Conservation (phyloP, 176 grass and related monocot species). For the Zoysia pacifica region DNA sequence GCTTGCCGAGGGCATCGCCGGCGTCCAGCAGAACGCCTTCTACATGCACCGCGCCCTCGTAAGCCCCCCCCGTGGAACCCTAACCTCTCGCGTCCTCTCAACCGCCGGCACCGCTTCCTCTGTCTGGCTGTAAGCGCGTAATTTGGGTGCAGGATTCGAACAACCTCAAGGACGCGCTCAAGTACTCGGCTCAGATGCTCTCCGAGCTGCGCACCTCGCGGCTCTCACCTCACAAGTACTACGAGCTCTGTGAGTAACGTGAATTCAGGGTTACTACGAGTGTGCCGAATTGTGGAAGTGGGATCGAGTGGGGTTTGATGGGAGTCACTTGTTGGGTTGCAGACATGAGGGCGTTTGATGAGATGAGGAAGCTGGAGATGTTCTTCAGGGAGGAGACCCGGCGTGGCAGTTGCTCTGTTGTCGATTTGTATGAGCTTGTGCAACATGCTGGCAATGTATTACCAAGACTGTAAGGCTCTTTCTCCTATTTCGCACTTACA, state of each 20-base stretch:
- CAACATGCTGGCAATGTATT: constrained; percentile 94
- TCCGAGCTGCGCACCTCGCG: constrained; percentile 95
- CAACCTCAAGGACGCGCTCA: constrained; percentile 97
- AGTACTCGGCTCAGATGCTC: constrained; percentile 98
- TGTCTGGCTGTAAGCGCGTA: constrained; percentile 28
- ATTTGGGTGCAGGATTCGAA: constrained; percentile 72
- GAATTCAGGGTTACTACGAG: not conserved
- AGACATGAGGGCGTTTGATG: constrained; percentile 99
- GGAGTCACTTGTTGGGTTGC: constrained; percentile 20
- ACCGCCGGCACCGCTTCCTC: not conserved
- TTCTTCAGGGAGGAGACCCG: constrained; percentile 95
- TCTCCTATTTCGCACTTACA: not conserved
- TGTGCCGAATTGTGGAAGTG: constrained; percentile 11
- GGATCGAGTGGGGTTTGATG: constrained; percentile 23
- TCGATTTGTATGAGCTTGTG: constrained; percentile 94
- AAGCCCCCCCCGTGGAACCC: constrained; percentile 29
- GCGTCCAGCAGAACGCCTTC: constrained; percentile 96
- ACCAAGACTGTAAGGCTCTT: constrained; percentile 81
- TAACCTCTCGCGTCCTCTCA: constrained; percentile 21
- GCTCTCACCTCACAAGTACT: constrained; percentile 96
- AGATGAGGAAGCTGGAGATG: constrained; percentile 97
- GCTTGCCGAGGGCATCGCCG: constrained; percentile 98
- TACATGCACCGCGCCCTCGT: constrained; percentile 98
- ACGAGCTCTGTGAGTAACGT: constrained; percentile 79
- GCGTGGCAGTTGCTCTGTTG: constrained; percentile 77